Conservation (phyloP, 345 rosid species). For the Schrenkiella parvula region DNA sequence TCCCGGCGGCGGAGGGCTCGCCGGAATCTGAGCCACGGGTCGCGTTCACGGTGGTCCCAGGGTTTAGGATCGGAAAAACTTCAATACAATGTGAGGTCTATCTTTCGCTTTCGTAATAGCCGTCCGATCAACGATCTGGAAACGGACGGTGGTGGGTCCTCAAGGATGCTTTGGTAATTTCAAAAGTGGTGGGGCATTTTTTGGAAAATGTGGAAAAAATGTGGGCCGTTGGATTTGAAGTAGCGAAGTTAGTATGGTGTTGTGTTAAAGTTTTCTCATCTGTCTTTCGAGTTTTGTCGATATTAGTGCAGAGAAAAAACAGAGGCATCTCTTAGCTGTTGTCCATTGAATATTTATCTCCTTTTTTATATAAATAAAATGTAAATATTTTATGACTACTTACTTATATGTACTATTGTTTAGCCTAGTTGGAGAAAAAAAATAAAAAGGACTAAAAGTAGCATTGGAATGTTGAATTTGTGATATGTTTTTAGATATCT, state of each 20-base stretch:
- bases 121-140: background rate
- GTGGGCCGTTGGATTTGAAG: constrained; percentile 22
- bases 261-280: background rate
- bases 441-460: background rate
- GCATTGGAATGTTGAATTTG: background rate
- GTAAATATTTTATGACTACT: constrained; percentile 21
- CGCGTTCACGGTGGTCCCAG: constrained; percentile 84
- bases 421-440: background rate
- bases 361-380: constrained; percentile 6
- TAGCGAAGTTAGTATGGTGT: background rate
- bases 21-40: constrained; percentile 54
- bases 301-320: constrained; percentile 31
- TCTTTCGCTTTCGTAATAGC: constrained; percentile 36
- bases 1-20: background rate
- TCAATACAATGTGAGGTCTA: constrained; percentile 76
- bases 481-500: background rate
- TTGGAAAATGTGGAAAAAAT: background rate
- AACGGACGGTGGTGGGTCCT: background rate
- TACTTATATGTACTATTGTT: background rate
- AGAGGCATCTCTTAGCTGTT: constrained; percentile 36
- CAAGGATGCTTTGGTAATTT: background rate
- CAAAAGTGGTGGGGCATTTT: background rate
- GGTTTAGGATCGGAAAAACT: constrained; percentile 81
- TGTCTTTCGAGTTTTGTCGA: constrained; percentile 30
- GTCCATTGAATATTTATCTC: constrained; percentile 32